A percentile compares a stretch with the other conserved stretches of the same genome.
Evolutionary conservation across 495 filamentous ascomycete genomes (phyloP).

Genomic region (Lentithecium fluviatile): DNA sequence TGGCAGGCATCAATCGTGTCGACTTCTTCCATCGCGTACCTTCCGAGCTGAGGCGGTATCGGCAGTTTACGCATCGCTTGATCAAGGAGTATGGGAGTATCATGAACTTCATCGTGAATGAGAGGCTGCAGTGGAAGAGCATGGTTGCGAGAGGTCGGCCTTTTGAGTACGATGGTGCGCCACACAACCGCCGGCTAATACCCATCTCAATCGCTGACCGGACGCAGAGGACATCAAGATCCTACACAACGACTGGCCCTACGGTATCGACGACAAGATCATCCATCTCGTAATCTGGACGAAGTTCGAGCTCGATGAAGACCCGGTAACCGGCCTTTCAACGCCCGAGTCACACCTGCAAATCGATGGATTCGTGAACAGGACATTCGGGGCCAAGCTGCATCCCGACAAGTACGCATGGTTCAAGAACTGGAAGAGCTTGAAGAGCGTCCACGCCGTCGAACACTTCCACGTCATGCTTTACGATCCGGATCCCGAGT

Average conservation of each 20-base stretch:
- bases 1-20: conserved; percentile 57
- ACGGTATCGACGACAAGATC: conserved; percentile 71
- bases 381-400: conserved; percentile 56
- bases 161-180: conserved; percentile 53
- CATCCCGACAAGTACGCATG: conserved; percentile 56
- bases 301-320: conserved; percentile 76
- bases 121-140: conserved; percentile 64
- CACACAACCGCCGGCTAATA: neutral
- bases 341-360: conserved; percentile 59
- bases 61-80: conserved; percentile 61
- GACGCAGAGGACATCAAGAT: conserved; percentile 68
- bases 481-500: conserved; percentile 65
- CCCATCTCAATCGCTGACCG: neutral
- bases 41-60: conserved; percentile 69
- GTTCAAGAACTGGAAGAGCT: conserved; percentile 84
- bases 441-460: conserved; percentile 82
- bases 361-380: conserved; percentile 67
- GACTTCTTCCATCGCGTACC: conserved; percentile 73
- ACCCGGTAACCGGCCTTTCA: conserved; percentile 62
- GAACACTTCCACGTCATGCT: conserved; percentile 96
- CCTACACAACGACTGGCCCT: conserved; percentile 88
- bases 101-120: conserved; percentile 67
- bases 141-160: conserved; percentile 49
- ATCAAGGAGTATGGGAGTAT: conserved; percentile 66
- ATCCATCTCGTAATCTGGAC: conserved; percentile 87